Evolutionary conservation across 2,329 filamentous ascomycete species (phyloP).

Genomic region (Cercospora beticola): DNA sequence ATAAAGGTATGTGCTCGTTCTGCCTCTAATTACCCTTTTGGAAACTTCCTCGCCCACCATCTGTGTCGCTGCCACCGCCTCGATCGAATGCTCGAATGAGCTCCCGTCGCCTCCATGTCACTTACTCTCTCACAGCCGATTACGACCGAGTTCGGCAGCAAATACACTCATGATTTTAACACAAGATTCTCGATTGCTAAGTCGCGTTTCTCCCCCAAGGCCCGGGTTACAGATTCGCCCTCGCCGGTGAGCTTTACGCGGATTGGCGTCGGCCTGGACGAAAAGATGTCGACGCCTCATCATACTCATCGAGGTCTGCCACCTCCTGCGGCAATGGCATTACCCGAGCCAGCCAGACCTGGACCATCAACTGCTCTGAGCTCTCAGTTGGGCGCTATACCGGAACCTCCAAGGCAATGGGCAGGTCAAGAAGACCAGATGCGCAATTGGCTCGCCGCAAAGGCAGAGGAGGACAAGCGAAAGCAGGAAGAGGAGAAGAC

Average conservation of each 20-base stretch:
- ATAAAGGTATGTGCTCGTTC: slow-evolving; percentile 6
- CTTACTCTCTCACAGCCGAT: slow-evolving; percentile 52
- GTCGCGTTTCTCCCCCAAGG: slow-evolving; percentile 44
- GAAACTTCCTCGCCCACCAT: not conserved
- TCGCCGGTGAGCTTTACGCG: slow-evolving; percentile 42
- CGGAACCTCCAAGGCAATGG: slow-evolving; percentile 49
- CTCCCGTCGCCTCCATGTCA: slow-evolving; percentile 43
- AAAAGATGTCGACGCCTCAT: slow-evolving; percentile 52
- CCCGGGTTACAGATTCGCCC: slow-evolving; percentile 40
- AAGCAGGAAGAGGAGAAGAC: slow-evolving; percentile 57
- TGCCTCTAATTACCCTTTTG: not conserved
- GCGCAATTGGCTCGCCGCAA: slow-evolving; percentile 53
- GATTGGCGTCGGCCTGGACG: slow-evolving; percentile 40
- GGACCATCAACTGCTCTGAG: slow-evolving; percentile 40
- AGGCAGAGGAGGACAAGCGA: slow-evolving; percentile 53
- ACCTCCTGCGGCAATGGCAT: slow-evolving; percentile 54
- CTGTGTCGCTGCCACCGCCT: slow-evolving; percentile 10
- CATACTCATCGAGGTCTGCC: slow-evolving; percentile 55
- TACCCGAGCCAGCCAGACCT: slow-evolving; percentile 49
- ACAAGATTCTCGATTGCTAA: slow-evolving; percentile 42
- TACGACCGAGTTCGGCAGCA: slow-evolving; percentile 50
- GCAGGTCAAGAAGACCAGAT: slow-evolving; percentile 53
- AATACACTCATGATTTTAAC: slow-evolving; percentile 50
- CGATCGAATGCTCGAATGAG: slow-evolving; percentile 19
- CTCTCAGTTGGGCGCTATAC: slow-evolving; percentile 40